Conservation (phyloP, 2,329 filamentous ascomycete genomes). For the Penicillium vulpinum region DNA sequence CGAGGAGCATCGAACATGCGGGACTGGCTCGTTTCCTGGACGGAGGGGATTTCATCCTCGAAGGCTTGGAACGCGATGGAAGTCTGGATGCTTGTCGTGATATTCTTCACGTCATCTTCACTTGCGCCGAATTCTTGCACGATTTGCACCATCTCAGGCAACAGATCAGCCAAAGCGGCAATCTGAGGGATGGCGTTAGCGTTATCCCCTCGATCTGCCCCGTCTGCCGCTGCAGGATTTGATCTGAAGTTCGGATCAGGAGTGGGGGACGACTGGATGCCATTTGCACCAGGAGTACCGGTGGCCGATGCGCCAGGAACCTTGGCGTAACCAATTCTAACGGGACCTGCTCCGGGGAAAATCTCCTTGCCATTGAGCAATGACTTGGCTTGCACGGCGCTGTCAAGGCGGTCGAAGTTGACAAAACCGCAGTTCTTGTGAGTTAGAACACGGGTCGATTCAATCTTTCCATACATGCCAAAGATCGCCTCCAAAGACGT, state of each 20-base stretch:
- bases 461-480: conserved; percentile 84
- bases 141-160: conserved; percentile 79
- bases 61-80: conserved; percentile 74
- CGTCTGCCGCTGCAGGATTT: conserved; percentile 27
- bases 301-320: conserved; percentile 77
- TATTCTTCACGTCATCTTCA: conserved; percentile 72
- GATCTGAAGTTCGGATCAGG: conserved; percentile 71
- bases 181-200: conserved; percentile 54
- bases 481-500: conserved; percentile 95
- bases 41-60: conserved; percentile 79
- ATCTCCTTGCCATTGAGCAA: conserved; percentile 96
- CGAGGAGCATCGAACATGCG: conserved; percentile 91
- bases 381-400: conserved; percentile 83
- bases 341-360: conserved; percentile 91
- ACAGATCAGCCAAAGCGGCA: conserved; percentile 73
- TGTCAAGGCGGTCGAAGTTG: conserved; percentile 91
- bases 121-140: conserved; percentile 84
- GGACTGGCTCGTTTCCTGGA: conserved; percentile 84
- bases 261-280: conserved; percentile 84
- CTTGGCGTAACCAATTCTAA: conserved; percentile 96
- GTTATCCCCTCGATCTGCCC: conserved; percentile 31
- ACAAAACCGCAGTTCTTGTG: conserved; percentile 99
- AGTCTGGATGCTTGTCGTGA: conserved; percentile 70
- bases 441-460: conserved; percentile 88
- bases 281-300: conserved; percentile 84